Base-by-base conservation (phyloP, 148 eudicot genomes). In the Vaccinium corymbosum region DNA sequence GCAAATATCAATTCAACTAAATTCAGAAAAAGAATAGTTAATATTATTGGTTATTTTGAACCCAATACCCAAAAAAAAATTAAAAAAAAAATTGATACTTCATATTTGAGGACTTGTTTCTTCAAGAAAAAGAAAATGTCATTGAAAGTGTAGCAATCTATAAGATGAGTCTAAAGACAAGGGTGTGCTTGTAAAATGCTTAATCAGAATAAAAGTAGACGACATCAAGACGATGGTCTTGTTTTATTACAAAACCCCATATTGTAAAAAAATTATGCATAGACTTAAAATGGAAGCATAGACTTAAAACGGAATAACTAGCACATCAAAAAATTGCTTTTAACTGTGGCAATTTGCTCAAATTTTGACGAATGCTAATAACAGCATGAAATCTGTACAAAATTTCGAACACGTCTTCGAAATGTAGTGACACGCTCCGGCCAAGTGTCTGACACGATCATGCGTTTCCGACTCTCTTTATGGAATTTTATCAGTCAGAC, bases 1-100 rank as follows among this genome's bases (percentile, higher is more conserved):
- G 57, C 75, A 85, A 81, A 57, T 27, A 19, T 19, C 59, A 6
- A 12, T 25, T 78, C n/a, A 64, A 56, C n/a, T 72, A 32, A 73
- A 35, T 25, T 55, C 38, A 27, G 0, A 20, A 68, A 51, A 51
- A 0, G 32, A 17, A 57, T 1, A 48, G 14, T 25, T 17, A 66
- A 80, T 22, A 81, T 25, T 27, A 12, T 68, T 68, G 57, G 17
- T 46, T 75, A 42, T 14, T 50, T 50, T 50, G 5, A 68, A 66
- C 25, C 35, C 16, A 25, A 25, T 29, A 29, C 38, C 38, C 16
- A 3, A 13, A 27, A 27, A 27, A 27, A 27, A 27, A 27, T 0
- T n/a, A 1, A 10, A 20, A 49, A 76, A 49, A 13, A 7, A 76
- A 13, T n/a, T 25, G 57, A 76, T 3, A 19, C 35, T 76, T 49